These are phyloP conservation scores for Xylaria sp. DNA, from an alignment of 495 filamentous ascomycete genomes.

Conservation along the genomic window DNA sequence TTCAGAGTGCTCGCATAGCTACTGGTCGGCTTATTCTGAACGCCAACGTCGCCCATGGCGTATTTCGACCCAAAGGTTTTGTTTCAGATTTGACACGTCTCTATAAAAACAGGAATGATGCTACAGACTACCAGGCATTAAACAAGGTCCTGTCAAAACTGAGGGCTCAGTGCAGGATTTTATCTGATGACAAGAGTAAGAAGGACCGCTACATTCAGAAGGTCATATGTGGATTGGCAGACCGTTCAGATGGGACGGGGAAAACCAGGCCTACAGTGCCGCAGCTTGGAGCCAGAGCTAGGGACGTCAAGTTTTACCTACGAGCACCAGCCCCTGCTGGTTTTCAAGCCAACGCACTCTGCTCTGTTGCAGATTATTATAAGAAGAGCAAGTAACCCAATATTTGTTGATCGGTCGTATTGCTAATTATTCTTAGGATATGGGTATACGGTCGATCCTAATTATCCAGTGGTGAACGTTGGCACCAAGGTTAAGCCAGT, in stretches of 20 bases:
- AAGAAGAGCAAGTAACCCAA: slow-evolving; percentile 35
- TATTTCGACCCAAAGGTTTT: slow-evolving; percentile 46
- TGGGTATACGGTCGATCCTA: slow-evolving; percentile 33
- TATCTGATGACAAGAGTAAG: slow-evolving; percentile 44
- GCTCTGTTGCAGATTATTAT: slow-evolving; percentile 47
- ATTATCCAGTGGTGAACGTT: slow-evolving; percentile 72
- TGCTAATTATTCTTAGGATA: slow-evolving; percentile 45
- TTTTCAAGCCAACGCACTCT: slow-evolving; percentile 33
- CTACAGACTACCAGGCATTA: slow-evolving; percentile 22
- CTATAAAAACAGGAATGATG: neutral
- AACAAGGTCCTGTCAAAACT: slow-evolving; percentile 56
- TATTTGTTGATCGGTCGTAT: neutral
- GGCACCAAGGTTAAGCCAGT: slow-evolving; percentile 63
- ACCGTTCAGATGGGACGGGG: slow-evolving; percentile 41
- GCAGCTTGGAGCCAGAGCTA: slow-evolving; percentile 49
- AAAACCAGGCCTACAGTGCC: slow-evolving; percentile 45
- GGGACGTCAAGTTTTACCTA: slow-evolving; percentile 57
- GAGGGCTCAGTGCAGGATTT: slow-evolving; percentile 49
- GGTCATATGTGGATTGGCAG: slow-evolving; percentile 31
- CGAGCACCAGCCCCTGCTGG: slow-evolving; percentile 32
- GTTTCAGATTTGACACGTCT: slow-evolving; percentile 36
- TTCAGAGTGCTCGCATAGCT: slow-evolving; percentile 69
- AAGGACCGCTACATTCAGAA: slow-evolving; percentile 9
- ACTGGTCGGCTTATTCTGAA: slow-evolving; percentile 71
- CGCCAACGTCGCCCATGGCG: slow-evolving; percentile 58